A percentile compares a stretch with the other conserved stretches of the same genome.
Evolutionary conservation across 2,329 filamentous ascomycete species (phyloP).

Genomic region (Colletotrichum sp.): DNA sequence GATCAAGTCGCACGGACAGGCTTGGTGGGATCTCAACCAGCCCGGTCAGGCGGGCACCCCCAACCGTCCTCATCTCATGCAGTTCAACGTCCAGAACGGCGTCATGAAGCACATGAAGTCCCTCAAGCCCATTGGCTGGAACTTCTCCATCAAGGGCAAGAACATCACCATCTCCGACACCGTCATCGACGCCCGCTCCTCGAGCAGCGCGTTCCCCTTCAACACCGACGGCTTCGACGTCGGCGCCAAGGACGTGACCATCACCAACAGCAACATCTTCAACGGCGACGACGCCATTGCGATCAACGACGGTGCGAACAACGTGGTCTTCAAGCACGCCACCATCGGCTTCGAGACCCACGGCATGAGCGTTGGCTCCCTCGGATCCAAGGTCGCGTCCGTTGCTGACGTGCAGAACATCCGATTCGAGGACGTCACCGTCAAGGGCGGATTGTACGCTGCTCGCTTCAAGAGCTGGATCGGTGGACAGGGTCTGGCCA

Average conservation of each 20-base stretch:
- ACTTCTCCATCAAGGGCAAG: constrained; percentile 40
- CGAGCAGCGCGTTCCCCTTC: constrained; percentile 42
- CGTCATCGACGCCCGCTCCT: constrained; percentile 42
- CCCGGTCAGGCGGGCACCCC: constrained; percentile 39
- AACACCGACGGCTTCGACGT: constrained; percentile 43
- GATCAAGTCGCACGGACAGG: constrained; percentile 50
- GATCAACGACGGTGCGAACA: constrained; percentile 38
- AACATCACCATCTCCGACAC: constrained; percentile 44
- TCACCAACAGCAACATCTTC: constrained; percentile 36
- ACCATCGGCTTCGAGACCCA: constrained; percentile 49
- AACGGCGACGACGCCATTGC: constrained; percentile 50
- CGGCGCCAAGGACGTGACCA: constrained; percentile 32
- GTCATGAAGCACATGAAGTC: constrained; percentile 44
- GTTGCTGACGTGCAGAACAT: constrained; percentile 38
- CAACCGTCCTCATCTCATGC: constrained; percentile 44
- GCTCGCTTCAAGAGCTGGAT: constrained; percentile 49
- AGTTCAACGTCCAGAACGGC: constrained; percentile 39
- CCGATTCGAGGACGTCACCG: constrained; percentile 45
- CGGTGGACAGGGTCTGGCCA: constrained; percentile 43
- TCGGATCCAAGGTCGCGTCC: constrained; percentile 40
- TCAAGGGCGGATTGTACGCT: constrained; percentile 44
- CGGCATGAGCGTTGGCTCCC: constrained; percentile 47
- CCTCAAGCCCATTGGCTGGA: constrained; percentile 48
- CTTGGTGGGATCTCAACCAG: constrained; percentile 49
- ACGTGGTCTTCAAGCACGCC: constrained; percentile 41